These are phyloP conservation scores for Nicotiana sylvestris DNA, from an alignment of 257 asterid genomes.

Conservation along the genomic window DNA sequence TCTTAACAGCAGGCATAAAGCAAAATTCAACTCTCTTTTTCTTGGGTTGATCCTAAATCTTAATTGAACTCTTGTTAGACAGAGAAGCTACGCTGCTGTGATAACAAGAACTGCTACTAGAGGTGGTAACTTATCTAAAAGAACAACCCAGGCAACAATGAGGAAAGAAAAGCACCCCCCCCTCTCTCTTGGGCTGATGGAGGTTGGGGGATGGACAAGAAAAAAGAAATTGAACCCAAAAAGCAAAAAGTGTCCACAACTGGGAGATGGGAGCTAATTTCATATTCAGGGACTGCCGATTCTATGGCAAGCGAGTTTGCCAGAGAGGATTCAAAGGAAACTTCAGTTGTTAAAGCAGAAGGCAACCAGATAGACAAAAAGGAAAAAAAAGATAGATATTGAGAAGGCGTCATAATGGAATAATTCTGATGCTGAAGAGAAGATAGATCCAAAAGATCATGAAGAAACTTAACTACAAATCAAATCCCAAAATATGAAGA, in stretches of 20 bases:
- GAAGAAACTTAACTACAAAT: background rate
- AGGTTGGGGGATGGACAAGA: background rate
- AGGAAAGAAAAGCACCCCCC: background rate
- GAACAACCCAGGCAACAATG: background rate
- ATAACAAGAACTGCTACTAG: too few relatives aligned
- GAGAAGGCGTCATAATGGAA: background rate
- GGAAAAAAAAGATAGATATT: background rate
- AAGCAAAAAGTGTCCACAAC: background rate
- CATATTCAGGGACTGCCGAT: background rate
- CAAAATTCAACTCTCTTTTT: background rate
- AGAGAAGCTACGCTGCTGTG: background rate
- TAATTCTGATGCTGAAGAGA: background rate
- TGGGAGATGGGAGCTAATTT: background rate
- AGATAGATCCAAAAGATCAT: background rate
- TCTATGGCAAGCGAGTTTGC: background rate
- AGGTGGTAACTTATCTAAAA: background rate
- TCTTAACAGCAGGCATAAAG: background rate
- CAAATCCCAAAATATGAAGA: background rate
- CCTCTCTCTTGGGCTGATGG: background rate
- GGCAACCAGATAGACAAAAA: conserved; percentile 6
- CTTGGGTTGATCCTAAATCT: background rate
- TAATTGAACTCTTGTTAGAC: background rate
- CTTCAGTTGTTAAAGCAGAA: background rate
- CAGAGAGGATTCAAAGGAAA: background rate
- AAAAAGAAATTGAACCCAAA: background rate